phyloP scores from a whole-genome alignment of 257 asterid genomes.

The Primulina eburnea region DNA sequence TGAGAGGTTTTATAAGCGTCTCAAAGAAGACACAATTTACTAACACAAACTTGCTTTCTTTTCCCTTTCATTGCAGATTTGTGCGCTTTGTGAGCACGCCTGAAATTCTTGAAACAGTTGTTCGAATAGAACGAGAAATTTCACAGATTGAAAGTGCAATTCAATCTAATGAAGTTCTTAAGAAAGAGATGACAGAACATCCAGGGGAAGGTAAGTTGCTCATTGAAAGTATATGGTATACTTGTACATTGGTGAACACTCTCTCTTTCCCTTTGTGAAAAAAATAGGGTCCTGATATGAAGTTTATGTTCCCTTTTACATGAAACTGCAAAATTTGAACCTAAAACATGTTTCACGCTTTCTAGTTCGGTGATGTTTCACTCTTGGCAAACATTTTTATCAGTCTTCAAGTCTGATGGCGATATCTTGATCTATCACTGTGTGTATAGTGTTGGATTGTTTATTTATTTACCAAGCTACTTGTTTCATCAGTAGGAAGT shows the following conservation, averaged over 20 bases:
- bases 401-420: slow-evolving; percentile 1
- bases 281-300: neutral
- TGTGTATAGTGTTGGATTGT: slow-evolving; percentile 1
- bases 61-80: slow-evolving; percentile 46
- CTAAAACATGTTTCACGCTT: neutral
- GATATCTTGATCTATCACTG: neutral
- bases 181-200: slow-evolving; percentile 34
- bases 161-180: slow-evolving; percentile 47
- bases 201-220: slow-evolving; percentile 40
- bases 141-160: slow-evolving; percentile 68
- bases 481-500: slow-evolving; percentile 30
- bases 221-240: neutral
- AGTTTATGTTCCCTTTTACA: neutral
- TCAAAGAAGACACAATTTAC: neutral
- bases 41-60: neutral
- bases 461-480: slow-evolving; percentile 15
- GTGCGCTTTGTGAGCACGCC: slow-evolving; percentile 86
- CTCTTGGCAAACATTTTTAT: neutral
- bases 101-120: slow-evolving; percentile 77
- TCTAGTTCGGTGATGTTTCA: neutral
- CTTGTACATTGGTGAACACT: neutral
- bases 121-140: slow-evolving; percentile 64
- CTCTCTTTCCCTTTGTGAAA: too few species aligned
- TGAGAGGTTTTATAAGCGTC: neutral
- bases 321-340: neutral